These are phyloP conservation scores for Phytophthora fragariae DNA, from an alignment of 352 stramenopile genomes.

Conservation along the genomic window DNA sequence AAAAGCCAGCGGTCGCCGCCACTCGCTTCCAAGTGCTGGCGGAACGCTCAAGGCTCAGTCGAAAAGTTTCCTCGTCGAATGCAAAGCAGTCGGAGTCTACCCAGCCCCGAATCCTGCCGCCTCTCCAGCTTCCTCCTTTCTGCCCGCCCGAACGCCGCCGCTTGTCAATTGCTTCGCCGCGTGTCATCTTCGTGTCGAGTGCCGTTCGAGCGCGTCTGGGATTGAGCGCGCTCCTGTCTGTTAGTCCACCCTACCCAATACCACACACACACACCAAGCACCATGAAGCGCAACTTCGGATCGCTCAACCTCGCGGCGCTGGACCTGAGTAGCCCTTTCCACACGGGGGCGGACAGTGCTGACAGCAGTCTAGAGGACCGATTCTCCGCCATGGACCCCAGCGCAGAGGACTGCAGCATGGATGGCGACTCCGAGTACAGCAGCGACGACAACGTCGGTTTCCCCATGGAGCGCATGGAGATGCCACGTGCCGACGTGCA, in stretches of 20 bases:
- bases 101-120: slow-evolving; percentile 15
- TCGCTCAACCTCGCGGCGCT: slow-evolving; percentile 62
- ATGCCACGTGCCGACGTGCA: slow-evolving; percentile 11
- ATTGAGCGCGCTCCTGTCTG: slow-evolving; percentile 20
- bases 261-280: slow-evolving; percentile 15
- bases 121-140: not conserved
- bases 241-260: not conserved
- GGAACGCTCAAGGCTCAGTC: slow-evolving; percentile 32
- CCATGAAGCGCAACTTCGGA: slow-evolving; percentile 65
- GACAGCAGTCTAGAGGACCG: slow-evolving; percentile 35
- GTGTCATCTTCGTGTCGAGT: slow-evolving; percentile 25
- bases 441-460: slow-evolving; percentile 51
- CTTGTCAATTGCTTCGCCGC: slow-evolving; percentile 8
- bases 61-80: slow-evolving; percentile 45
- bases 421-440: slow-evolving; percentile 29
- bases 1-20: slow-evolving; percentile 28
- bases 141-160: slow-evolving; percentile 3
- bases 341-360: slow-evolving; percentile 17
- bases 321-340: slow-evolving; percentile 37
- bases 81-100: slow-evolving; percentile 32
- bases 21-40: slow-evolving; percentile 11
- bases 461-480: slow-evolving; percentile 43
- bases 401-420: slow-evolving; percentile 36
- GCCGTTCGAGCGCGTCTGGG: slow-evolving; percentile 32
- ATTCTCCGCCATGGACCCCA: slow-evolving; percentile 40